phyloP scores from a whole-genome alignment of 1,139 yeast genomes.

The Suzukiozyma palmioleophila region DNA sequence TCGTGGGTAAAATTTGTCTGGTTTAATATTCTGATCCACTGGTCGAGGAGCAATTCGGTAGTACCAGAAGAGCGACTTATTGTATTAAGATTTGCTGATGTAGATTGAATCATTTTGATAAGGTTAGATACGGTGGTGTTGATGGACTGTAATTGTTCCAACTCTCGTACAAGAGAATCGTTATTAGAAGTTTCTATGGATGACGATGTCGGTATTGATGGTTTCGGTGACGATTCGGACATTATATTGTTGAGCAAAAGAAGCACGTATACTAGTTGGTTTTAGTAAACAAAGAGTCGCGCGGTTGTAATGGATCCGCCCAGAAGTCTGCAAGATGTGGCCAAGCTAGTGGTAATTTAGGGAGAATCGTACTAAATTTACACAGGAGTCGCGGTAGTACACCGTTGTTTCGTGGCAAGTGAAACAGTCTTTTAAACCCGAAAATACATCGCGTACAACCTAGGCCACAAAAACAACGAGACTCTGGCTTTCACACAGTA shows the following conservation, averaged over 20 bases:
- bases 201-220: not conserved
- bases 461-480: too few relatives aligned
- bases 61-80: conserved; percentile 30
- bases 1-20: conserved; percentile 43
- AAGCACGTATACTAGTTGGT: not conserved
- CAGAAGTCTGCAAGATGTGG: too few relatives aligned
- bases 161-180: conserved; percentile 34
- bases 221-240: not conserved
- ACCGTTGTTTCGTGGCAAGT: too few relatives aligned
- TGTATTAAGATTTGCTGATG: conserved; percentile 25
- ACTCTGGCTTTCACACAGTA: too few relatives aligned
- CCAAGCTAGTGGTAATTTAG: too few relatives aligned
- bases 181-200: conserved; percentile 16
- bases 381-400: too few relatives aligned
- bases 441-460: too few relatives aligned
- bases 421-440: too few relatives aligned
- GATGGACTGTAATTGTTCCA: conserved; percentile 29
- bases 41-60: conserved; percentile 36
- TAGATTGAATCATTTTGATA: conserved; percentile 22
- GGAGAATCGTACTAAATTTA: too few relatives aligned
- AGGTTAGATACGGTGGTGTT: conserved; percentile 28
- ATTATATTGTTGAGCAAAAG: not conserved
- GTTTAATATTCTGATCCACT: conserved; percentile 44
- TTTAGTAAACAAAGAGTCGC: not conserved
- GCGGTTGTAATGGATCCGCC: not conserved